These are phyloP conservation scores for Scopulariopsis brevicaulis DNA, from an alignment of 2,329 filamentous ascomycete genomes.

Conservation along the genomic window DNA sequence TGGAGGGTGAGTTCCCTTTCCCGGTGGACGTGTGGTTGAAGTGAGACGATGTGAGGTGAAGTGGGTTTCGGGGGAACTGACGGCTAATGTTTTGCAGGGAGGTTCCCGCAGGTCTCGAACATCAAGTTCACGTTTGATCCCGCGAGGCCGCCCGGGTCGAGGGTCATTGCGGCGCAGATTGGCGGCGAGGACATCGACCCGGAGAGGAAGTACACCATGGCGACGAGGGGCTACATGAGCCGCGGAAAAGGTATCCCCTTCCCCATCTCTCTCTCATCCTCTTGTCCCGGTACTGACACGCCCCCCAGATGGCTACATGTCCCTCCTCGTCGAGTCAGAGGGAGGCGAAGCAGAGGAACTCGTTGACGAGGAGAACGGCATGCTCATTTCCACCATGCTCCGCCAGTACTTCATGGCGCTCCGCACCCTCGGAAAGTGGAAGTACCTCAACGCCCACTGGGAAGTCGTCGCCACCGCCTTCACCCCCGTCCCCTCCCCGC, in stretches of 20 bases:
- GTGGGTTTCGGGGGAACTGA: not conserved
- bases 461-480: conserved; percentile 49
- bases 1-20: conserved; percentile 46
- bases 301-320: conserved; percentile 58
- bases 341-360: conserved; percentile 69
- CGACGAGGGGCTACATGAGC: conserved; percentile 81
- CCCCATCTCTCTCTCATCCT: not conserved
- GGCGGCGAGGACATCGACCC: conserved; percentile 49
- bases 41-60: not conserved
- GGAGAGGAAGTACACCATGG: conserved; percentile 56
- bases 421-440: conserved; percentile 72
- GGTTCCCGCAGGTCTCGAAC: conserved; percentile 80
- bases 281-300: not conserved
- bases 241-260: conserved; percentile 53
- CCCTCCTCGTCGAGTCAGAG: conserved; percentile 62
- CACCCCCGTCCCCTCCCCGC: conserved; percentile 23
- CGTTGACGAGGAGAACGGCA: conserved; percentile 76
- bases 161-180: conserved; percentile 53
- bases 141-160: conserved; percentile 41
- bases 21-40: not conserved
- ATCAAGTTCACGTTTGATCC: conserved; percentile 68
- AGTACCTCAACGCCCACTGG: conserved; percentile 62
- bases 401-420: conserved; percentile 87
- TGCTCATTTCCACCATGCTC: conserved; percentile 75
- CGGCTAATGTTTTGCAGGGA: conserved; percentile 19